Evolutionary conservation across 352 stramenopile species (phyloP), one percentile per base, ranked within the genome.

Genomic region (Pythium periplocum): DNA sequence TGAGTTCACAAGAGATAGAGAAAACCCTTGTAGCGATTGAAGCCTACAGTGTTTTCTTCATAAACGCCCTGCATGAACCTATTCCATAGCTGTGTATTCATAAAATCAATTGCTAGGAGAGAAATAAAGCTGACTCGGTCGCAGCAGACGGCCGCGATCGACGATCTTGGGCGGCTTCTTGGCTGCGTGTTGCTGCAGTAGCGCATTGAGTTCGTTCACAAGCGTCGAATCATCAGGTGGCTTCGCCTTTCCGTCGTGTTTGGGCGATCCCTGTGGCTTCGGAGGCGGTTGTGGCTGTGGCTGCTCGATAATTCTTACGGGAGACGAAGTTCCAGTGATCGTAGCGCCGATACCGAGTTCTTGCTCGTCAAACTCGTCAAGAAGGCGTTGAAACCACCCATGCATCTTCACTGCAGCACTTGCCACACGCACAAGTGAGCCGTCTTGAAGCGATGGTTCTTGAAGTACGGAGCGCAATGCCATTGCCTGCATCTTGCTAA

Each of bases 341-440:
- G 33, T 3, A 34, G 40, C 10, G 53, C 34, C 9, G 10, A 87
- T 61, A 4, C 77, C 77, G 10, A 89, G 57, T 46, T 75, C 64
- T 48, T 68, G 64, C 40, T 84, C 73, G 52, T 85, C 73, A 48
- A 69, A 79, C 33, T 87, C 70, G 26, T 85, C 73, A 6, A 89
- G 54, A 9, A 89, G 62, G 4, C 64, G 69, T 48, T 86, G 75
- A 12, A 89, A 60, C 76, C 76, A 87, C 33, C 57, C 17, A 38
- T 78, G 86, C 26, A 89, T 73, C 48, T 87, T 87, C 45, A 76
- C 70, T n/a, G 69, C 75, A 3, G 78, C 75, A 32, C 69, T 66
- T 10, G 71, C 69, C 33, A 86, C 75, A 17, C 74, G 75, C 1
- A 79, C 60, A 38, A 89, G 83, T 8, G 74, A 57, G 5, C 59